These are phyloP conservation scores for Emmonsiellopsis sp. DNA, from an alignment of 2,329 filamentous ascomycete genomes.

Conservation along the genomic window DNA sequence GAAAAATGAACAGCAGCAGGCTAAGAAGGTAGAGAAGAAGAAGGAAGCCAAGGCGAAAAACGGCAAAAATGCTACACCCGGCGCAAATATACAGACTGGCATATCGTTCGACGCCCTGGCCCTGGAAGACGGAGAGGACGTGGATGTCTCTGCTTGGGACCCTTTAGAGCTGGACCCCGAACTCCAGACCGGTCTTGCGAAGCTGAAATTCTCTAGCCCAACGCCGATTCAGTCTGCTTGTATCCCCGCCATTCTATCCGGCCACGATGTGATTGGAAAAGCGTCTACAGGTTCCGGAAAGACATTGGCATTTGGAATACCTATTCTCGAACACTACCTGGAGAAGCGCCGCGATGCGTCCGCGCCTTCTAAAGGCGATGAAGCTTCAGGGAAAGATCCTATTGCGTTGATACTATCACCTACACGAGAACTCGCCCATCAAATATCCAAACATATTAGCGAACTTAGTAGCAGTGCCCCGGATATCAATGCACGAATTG, in stretches of 20 bases:
- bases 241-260: slow-evolving; percentile 73
- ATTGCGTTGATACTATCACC: slow-evolving; percentile 79
- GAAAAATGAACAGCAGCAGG: slow-evolving; percentile 19
- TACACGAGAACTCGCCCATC: slow-evolving; percentile 87
- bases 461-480: slow-evolving; percentile 60
- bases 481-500: slow-evolving; percentile 54
- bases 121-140: slow-evolving; percentile 46
- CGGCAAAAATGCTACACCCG: neutral
- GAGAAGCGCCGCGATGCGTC: slow-evolving; percentile 31
- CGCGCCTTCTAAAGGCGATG: slow-evolving; percentile 27
- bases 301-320: slow-evolving; percentile 88
- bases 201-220: slow-evolving; percentile 69
- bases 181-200: slow-evolving; percentile 64
- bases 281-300: slow-evolving; percentile 95
- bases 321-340: slow-evolving; percentile 79
- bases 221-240: slow-evolving; percentile 71
- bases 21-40: slow-evolving; percentile 19
- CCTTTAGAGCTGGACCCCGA: slow-evolving; percentile 62
- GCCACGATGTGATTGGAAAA: slow-evolving; percentile 90
- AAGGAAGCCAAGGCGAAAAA: slow-evolving; percentile 21
- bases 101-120: slow-evolving; percentile 31
- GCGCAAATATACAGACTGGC: slow-evolving; percentile 19
- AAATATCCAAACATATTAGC: slow-evolving; percentile 74
- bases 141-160: slow-evolving; percentile 69
- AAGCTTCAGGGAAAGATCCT: slow-evolving; percentile 39